Percentiles rank a stretch among this genome's conserved stretches.
These are phyloP conservation scores for Candida schatavii DNA, from an alignment of 805 yeast genomes.

Conservation along the genomic window DNA sequence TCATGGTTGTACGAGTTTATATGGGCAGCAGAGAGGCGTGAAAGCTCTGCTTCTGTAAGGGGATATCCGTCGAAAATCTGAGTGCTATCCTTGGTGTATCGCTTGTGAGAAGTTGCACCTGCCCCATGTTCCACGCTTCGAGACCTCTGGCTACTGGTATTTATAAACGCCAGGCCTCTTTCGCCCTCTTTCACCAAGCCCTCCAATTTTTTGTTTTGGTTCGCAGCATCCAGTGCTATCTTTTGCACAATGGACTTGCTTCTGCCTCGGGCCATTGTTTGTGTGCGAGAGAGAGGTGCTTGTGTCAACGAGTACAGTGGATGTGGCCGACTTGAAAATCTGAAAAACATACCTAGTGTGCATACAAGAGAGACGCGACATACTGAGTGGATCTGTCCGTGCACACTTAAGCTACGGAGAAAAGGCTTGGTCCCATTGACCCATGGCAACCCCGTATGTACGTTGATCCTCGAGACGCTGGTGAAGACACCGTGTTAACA, in stretches of 20 bases:
- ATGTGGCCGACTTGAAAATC: background rate
- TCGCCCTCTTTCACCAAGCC: conserved; percentile 6
- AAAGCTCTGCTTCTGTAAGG: conserved; percentile 17
- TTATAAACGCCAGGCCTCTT: background rate
- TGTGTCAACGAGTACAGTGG: too few relatives aligned
- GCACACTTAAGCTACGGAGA: too few relatives aligned
- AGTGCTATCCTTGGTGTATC: background rate
- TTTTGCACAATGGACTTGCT: conserved; percentile 61
- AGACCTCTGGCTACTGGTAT: background rate
- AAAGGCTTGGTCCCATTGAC: too few relatives aligned
- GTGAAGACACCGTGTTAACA: conserved; percentile 27
- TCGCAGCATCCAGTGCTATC: conserved; percentile 55
- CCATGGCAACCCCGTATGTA: too few relatives aligned
- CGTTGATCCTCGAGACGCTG: conserved; percentile 35
- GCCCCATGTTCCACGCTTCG: background rate
- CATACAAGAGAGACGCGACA: too few relatives aligned
- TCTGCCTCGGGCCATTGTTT: conserved; percentile 48
- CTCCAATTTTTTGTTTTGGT: conserved; percentile 17
- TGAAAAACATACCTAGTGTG: too few relatives aligned
- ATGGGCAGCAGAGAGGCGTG: conserved; percentile 29
- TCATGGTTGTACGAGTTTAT: conserved; percentile 41
- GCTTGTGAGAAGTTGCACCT: background rate
- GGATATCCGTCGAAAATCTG: conserved; percentile 10
- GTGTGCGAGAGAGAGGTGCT: too few relatives aligned
- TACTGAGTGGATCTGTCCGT: too few relatives aligned